phyloP scores from a whole-genome alignment of 108 stramenopile species.

The Parietichytrium sp. region DNA sequence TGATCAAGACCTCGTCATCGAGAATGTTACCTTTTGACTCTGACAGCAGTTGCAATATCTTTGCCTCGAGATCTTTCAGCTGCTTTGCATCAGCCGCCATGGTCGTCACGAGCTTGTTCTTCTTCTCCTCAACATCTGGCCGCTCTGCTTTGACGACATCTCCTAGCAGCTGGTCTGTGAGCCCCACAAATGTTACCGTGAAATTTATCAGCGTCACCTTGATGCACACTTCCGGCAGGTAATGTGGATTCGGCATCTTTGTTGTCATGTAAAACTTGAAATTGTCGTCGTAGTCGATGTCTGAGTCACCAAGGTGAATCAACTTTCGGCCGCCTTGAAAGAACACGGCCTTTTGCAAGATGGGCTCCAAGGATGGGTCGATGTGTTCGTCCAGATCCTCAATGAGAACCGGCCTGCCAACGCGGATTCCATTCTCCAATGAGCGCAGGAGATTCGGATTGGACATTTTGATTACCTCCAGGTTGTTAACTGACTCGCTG shows the following conservation, averaged over 20 bases:
- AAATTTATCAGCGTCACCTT: conserved; percentile 71
- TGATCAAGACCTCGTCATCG: conserved; percentile 67
- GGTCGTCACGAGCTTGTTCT: conserved; percentile 56
- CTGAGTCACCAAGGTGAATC: conserved; percentile 64
- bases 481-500: conserved; percentile 52
- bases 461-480: conserved; percentile 58
- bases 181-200: conserved; percentile 65
- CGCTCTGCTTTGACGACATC: conserved; percentile 61
- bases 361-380: conserved; percentile 66
- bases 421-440: conserved; percentile 62
- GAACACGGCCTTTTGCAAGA: conserved; percentile 62
- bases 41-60: conserved; percentile 58
- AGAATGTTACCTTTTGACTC: conserved; percentile 63
- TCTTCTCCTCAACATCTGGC: conserved; percentile 62
- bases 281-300: conserved; percentile 64
- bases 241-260: conserved; percentile 72
- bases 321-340: conserved; percentile 62
- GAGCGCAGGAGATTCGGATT: conserved; percentile 57
- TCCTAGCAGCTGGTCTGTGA: conserved; percentile 68
- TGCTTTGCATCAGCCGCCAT: conserved; percentile 66
- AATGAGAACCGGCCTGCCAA: conserved; percentile 63
- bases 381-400: conserved; percentile 65
- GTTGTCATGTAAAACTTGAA: conserved; percentile 69
- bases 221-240: conserved; percentile 69
- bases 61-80: conserved; percentile 61